Evolutionary conservation across 371 early-diverging fungal genomes (phyloP).

Genomic region (Mucor lusitanicus): DNA sequence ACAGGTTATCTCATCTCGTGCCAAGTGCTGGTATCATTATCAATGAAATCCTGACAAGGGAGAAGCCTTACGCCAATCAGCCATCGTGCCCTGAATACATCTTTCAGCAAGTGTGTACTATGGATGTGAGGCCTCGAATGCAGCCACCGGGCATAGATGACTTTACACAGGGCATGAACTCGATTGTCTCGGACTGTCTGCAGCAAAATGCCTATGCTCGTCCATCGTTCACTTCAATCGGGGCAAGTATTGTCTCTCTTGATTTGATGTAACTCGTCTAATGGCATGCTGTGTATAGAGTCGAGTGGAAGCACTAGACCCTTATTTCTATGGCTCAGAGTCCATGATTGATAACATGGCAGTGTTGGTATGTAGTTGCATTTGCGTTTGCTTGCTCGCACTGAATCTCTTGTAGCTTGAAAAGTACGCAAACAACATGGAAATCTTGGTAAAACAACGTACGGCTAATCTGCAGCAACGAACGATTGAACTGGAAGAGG

Average conservation of each 20-base stretch:
- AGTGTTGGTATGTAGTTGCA: conserved; percentile 35
- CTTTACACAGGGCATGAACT: conserved; percentile 43
- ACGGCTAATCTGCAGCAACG: conserved; percentile 52
- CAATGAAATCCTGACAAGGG: conserved; percentile 52
- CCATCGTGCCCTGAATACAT: background rate
- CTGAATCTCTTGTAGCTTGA: conserved; percentile 29
- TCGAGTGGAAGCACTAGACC: conserved; percentile 48
- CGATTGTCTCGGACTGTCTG: conserved; percentile 39
- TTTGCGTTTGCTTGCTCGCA: too few species aligned
- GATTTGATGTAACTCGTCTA: background rate
- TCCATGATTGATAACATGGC: conserved; percentile 56
- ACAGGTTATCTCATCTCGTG: background rate
- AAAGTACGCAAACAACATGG: conserved; percentile 59
- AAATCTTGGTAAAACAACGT: conserved; percentile 47
- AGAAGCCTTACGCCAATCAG: conserved; percentile 32
- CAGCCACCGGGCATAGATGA: conserved; percentile 30
- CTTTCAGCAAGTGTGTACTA: conserved; percentile 27
- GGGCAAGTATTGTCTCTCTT: conserved; percentile 7
- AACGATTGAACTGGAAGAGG: conserved; percentile 53
- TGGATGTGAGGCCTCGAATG: conserved; percentile 29
- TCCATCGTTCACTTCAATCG: conserved; percentile 40
- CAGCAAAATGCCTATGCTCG: conserved; percentile 21
- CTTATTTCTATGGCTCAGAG: conserved; percentile 38
- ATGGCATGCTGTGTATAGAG: conserved; percentile 3
- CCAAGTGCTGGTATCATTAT: conserved; percentile 52